Conservation (phyloP, 2,329 filamentous ascomycete species). For the Thermoascus crustaceus region DNA sequence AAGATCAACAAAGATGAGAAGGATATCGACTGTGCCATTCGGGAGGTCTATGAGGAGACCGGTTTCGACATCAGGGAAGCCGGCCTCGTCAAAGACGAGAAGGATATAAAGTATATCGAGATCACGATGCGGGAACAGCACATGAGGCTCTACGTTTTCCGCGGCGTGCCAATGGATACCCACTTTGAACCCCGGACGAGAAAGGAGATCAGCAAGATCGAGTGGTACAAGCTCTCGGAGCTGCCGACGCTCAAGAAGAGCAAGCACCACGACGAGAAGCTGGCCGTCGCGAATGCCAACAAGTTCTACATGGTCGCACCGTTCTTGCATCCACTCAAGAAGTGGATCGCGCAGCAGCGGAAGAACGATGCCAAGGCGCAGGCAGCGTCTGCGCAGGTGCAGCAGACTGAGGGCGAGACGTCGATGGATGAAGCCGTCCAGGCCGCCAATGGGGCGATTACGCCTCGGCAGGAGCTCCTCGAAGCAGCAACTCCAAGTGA, state of each 20-base stretch:
- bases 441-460: conserved; percentile 12
- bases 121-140: conserved; percentile 88
- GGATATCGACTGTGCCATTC: conserved; percentile 84
- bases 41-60: conserved; percentile 94
- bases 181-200: conserved; percentile 82
- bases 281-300: conserved; percentile 56
- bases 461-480: conserved; percentile 12
- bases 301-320: conserved; percentile 99
- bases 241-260: conserved; percentile 72
- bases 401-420: conserved; percentile 40
- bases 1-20: conserved; percentile 98
- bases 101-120: conserved; percentile 73
- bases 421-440: conserved; percentile 52
- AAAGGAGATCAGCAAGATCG: conserved; percentile 95
- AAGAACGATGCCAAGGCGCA: conserved; percentile 55
- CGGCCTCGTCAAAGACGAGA: conserved; percentile 64
- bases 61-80: conserved; percentile 73
- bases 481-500: conserved; percentile 27
- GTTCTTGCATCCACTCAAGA: conserved; percentile 75
- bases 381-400: conserved; percentile 34
- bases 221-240: conserved; percentile 87
- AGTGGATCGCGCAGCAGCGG: conserved; percentile 82
- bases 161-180: conserved; percentile 77
- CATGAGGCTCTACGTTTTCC: conserved; percentile 85
- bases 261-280: conserved; percentile 56